Conservation (phyloP, 1,284 basidiomycete genomes). For the Irpex lacteus region DNA sequence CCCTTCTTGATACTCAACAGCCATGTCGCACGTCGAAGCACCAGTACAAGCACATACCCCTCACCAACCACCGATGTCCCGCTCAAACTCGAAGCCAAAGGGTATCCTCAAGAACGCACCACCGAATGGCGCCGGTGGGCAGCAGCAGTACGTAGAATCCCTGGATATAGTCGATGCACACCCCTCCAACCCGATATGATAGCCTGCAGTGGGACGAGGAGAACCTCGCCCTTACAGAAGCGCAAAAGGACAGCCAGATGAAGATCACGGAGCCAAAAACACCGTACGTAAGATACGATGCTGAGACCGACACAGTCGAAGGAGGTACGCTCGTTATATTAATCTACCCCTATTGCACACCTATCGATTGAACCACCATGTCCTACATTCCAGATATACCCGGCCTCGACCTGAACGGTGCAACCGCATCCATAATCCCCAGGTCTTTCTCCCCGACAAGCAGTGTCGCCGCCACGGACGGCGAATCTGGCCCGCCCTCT, state of each 20-base stretch:
- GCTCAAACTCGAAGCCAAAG: conserved; percentile 60
- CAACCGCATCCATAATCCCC: conserved; percentile 26
- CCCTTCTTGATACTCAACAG: neutral
- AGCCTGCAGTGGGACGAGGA: conserved; percentile 90
- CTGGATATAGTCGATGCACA: conserved; percentile 15
- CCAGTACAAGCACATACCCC: conserved; percentile 4
- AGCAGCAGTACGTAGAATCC: conserved; percentile 39
- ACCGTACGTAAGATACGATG: conserved; percentile 89
- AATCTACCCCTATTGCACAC: neutral
- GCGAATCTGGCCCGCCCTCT: conserved; percentile 65
- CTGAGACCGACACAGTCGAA: conserved; percentile 80
- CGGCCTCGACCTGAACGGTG: conserved; percentile 47
- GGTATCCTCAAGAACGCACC: conserved; percentile 82
- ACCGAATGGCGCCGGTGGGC: conserved; percentile 35
- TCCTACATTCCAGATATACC: conserved; percentile 60
- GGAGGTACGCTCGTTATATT: conserved; percentile 51
- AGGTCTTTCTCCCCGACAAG: conserved; percentile 26
- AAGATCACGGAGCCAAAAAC: conserved; percentile 97
- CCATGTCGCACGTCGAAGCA: conserved; percentile 9
- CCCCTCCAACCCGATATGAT: neutral
- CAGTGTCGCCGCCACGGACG: conserved; percentile 37
- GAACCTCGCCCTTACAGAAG: conserved; percentile 86
- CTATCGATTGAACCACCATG: neutral
- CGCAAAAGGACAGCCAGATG: conserved; percentile 92
- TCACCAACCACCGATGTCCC: conserved; percentile 28